phyloP scores from a whole-genome alignment of 768 basidiomycete species.

The Lactarius sanguifluus region DNA sequence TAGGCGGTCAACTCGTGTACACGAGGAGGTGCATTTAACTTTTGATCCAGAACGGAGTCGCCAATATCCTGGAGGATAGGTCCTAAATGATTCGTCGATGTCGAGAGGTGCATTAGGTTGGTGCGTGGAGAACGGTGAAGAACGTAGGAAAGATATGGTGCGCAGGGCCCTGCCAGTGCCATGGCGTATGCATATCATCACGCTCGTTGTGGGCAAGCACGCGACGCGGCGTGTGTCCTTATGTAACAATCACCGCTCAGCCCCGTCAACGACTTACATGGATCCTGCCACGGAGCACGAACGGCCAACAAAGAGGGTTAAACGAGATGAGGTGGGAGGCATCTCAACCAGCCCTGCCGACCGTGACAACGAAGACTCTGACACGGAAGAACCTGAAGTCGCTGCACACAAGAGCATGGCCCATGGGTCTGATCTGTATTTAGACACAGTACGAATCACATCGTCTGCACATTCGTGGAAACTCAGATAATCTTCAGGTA shows the following conservation, averaged over 20 bases:
- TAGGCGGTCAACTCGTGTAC: conserved; percentile 59
- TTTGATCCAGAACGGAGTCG: conserved; percentile 50
- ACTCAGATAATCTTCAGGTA: conserved; percentile 52
- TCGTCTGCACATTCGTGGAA: conserved; percentile 21
- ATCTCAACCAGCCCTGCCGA: neutral
- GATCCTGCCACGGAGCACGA: conserved; percentile 17
- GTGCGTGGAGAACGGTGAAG: conserved; percentile 36
- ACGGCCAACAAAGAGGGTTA: conserved; percentile 31
- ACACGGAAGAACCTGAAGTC: conserved; percentile 34
- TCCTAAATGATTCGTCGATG: conserved; percentile 64
- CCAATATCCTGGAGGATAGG: conserved; percentile 67
- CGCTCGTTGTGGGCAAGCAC: neutral
- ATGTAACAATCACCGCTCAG: conserved; percentile 15
- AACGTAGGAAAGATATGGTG: conserved; percentile 6
- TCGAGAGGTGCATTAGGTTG: conserved; percentile 60
- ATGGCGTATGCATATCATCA: conserved; percentile 24
- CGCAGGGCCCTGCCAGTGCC: conserved; percentile 13
- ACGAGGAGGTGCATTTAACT: conserved; percentile 30
- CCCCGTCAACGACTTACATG: conserved; percentile 10
- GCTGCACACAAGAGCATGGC: conserved; percentile 35
- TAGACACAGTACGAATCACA: conserved; percentile 75
- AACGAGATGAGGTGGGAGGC: conserved; percentile 1
- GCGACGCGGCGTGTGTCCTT: conserved; percentile 12
- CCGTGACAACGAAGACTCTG: conserved; percentile 26
- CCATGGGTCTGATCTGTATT: conserved; percentile 80